phyloP scores from a whole-genome alignment of 163 green algal species.

The Volvox carteri region DNA sequence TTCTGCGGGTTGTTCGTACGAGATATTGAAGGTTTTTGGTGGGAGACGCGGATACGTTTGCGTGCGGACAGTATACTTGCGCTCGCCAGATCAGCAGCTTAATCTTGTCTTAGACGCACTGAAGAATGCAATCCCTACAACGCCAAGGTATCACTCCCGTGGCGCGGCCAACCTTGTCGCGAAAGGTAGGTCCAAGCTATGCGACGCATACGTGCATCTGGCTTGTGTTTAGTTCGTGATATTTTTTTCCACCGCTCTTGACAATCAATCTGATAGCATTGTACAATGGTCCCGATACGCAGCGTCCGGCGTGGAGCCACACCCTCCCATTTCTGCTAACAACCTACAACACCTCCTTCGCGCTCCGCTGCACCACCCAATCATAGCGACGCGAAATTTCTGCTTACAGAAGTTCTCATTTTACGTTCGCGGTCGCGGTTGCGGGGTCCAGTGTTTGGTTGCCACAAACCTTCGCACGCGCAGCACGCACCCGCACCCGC shows the following conservation, averaged over 20 bases:
- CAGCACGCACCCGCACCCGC: background rate
- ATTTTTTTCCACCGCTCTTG: no score
- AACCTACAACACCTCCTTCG: background rate
- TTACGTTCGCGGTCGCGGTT: no score
- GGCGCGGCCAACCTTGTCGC: background rate
- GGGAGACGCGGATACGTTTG: no score
- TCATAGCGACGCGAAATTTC: no score
- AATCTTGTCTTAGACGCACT: background rate
- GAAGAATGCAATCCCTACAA: background rate
- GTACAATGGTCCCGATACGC: no score
- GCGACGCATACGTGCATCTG: no score
- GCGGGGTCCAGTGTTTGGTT: background rate
- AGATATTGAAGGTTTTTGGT: no score
- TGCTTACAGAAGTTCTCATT: background rate
- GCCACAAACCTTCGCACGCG: background rate
- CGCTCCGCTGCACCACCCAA: background rate
- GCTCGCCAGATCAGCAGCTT: background rate
- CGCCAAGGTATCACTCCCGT: background rate
- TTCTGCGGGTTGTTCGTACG: no score
- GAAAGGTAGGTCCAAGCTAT: background rate
- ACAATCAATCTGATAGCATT: no score
- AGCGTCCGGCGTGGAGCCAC: no score
- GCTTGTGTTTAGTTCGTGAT: no score
- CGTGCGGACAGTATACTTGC: background rate
- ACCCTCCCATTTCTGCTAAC: no score